Conservation (phyloP, 106 monocot species). For the Platanthera guangdongensis region DNA sequence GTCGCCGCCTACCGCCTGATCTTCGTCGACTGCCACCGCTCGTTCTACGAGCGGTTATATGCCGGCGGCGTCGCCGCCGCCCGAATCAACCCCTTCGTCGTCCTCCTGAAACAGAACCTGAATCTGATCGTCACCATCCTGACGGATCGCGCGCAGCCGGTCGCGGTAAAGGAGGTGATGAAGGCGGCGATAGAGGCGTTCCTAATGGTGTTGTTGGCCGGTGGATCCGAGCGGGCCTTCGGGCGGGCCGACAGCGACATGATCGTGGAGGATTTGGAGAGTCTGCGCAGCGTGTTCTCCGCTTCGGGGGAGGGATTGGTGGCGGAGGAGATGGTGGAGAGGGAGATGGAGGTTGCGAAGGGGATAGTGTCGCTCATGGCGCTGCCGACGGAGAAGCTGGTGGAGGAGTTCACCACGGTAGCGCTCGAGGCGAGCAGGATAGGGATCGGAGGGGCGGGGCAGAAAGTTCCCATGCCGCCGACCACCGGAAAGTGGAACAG, state of each 20-base stretch:
- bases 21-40: slow-evolving; percentile 15
- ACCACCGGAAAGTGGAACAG: slow-evolving; percentile 49
- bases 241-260: slow-evolving; percentile 14
- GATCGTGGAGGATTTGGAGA: slow-evolving; percentile 25
- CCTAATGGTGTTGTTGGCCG: slow-evolving; percentile 28
- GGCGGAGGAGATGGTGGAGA: slow-evolving; percentile 29
- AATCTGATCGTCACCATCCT: slow-evolving; percentile 17
- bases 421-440: slow-evolving; percentile 18
- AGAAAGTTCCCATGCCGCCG: slow-evolving; percentile 38
- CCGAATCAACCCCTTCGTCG: slow-evolving; percentile 11
- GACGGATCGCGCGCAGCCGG: slow-evolving; percentile 27
- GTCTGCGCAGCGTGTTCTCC: slow-evolving; percentile 21
- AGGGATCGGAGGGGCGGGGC: not conserved
- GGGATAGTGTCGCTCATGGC: slow-evolving; percentile 21
- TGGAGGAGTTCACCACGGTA: slow-evolving; percentile 25
- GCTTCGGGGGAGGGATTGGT: slow-evolving; percentile 20
- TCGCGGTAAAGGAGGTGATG: slow-evolving; percentile 28
- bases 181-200: slow-evolving; percentile 30
- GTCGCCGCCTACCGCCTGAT: slow-evolving; percentile 33
- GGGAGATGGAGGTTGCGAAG: slow-evolving; percentile 22
- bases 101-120: slow-evolving; percentile 21
- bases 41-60: slow-evolving; percentile 25
- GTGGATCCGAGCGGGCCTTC: slow-evolving; percentile 17
- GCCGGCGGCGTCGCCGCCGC: not conserved
- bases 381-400: slow-evolving; percentile 17